These are phyloP conservation scores for Xylariaceae sp. DNA, from an alignment of 2,329 filamentous ascomycete genomes.

Conservation along the genomic window DNA sequence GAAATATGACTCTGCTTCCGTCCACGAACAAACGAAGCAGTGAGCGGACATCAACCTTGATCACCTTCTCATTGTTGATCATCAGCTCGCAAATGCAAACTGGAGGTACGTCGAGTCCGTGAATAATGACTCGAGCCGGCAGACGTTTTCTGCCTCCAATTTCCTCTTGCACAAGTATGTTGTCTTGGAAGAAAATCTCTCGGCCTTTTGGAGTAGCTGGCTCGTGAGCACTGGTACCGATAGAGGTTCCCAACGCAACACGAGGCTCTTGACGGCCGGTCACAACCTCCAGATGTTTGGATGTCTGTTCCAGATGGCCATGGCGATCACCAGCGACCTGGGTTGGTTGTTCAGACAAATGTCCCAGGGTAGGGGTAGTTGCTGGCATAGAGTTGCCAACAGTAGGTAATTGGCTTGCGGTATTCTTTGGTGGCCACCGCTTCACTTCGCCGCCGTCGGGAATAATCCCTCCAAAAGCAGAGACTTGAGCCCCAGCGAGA, in stretches of 20 bases:
- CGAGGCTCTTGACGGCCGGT: neutral
- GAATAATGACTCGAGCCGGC: conserved; percentile 11
- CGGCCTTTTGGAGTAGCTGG: neutral
- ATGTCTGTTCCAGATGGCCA: neutral
- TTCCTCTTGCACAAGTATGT: conserved; percentile 1
- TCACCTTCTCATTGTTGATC: neutral
- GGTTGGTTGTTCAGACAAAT: neutral
- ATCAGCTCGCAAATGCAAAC: conserved; percentile 19
- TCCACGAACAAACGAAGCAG: conserved; percentile 3
- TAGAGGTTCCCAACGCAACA: neutral
- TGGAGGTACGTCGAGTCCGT: conserved; percentile 7
- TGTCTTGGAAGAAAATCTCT: conserved; percentile 5
- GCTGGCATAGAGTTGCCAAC: neutral
- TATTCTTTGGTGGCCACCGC: conserved; percentile 7
- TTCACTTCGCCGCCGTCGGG: conserved; percentile 17
- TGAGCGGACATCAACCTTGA: conserved; percentile 20
- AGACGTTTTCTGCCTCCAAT: neutral
- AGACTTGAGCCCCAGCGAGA: neutral
- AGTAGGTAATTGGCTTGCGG: neutral
- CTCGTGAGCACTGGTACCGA: neutral
- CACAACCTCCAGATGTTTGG: neutral
- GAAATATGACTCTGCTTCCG: conserved; percentile 14
- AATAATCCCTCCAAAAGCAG: conserved; percentile 17
- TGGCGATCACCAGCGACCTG: neutral
- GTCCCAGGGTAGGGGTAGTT: neutral